Conservation (phyloP, 2,329 filamentous ascomycete genomes). For the Venturia pyrina region DNA sequence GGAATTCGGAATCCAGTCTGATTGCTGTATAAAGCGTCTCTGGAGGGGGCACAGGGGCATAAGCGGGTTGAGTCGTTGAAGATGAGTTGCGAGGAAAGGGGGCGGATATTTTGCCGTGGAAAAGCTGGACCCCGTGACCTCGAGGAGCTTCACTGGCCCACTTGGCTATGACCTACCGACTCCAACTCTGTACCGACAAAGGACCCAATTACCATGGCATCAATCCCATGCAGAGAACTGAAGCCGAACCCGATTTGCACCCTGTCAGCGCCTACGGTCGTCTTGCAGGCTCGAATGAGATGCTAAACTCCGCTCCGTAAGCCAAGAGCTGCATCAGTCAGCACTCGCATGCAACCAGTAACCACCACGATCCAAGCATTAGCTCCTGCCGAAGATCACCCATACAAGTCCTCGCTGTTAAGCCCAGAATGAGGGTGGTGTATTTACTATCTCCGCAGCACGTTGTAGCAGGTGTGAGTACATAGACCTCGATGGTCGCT, state of each 20-base stretch:
- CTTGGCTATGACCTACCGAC: neutral
- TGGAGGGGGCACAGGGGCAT: too few relatives aligned
- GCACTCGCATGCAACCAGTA: neutral
- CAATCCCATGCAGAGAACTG: neutral
- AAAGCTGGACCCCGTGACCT: conserved; percentile 1
- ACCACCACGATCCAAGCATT: neutral
- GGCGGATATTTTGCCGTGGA: neutral
- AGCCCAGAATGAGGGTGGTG: neutral
- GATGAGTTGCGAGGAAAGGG: conserved; percentile 2
- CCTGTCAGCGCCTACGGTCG: neutral
- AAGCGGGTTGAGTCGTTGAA: conserved; percentile 13
- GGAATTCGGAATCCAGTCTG: conserved; percentile 11
- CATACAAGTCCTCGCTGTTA: neutral
- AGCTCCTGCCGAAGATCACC: neutral
- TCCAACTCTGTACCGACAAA: neutral
- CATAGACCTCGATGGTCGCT: neutral
- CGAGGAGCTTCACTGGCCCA: neutral
- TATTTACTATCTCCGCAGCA: neutral
- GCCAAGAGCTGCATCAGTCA: neutral
- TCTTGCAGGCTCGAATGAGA: neutral
- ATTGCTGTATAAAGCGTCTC: conserved; percentile 12
- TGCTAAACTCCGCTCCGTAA: neutral
- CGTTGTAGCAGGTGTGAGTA: neutral
- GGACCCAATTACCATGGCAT: neutral
- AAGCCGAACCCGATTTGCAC: neutral